Percentiles rank a stretch among this genome's conserved stretches.
phyloP scores from a whole-genome alignment of 805 yeast genomes.

The Saccharomycopsis capsularis region DNA sequence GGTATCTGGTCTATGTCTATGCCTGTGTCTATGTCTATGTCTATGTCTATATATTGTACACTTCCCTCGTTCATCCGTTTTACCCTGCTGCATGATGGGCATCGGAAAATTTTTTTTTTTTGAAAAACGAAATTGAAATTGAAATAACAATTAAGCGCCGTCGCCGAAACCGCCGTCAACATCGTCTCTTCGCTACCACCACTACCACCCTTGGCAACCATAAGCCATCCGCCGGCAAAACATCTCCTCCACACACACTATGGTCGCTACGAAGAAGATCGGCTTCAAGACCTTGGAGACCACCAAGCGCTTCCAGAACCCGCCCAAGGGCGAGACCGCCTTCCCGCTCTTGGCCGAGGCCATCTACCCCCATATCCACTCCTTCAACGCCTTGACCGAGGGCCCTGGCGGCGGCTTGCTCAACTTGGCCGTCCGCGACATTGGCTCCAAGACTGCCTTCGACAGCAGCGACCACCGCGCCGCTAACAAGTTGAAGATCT shows the following conservation, averaged over 20 bases:
- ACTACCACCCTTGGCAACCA: background rate
- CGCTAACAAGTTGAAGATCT: slow-evolving; percentile 78
- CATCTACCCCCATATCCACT: slow-evolving; percentile 90
- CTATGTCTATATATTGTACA: too few species aligned
- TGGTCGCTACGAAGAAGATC: background rate
- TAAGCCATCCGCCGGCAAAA: too few species aligned
- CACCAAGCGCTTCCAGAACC: slow-evolving; percentile 76
- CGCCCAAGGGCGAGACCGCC: slow-evolving; percentile 80
- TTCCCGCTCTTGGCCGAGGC: slow-evolving; percentile 83
- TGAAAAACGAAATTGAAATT: too few species aligned
- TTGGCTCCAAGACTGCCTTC: slow-evolving; percentile 78
- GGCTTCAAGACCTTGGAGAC: slow-evolving; percentile 71
- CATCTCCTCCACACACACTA: too few species aligned
- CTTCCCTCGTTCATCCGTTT: too few species aligned
- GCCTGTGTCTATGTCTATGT: too few species aligned
- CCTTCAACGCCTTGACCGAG: slow-evolving; percentile 90
- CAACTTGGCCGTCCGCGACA: slow-evolving; percentile 79
- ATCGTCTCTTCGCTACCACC: background rate
- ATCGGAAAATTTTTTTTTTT: too few species aligned
- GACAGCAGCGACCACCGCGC: slow-evolving; percentile 68
- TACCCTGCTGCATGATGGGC: too few species aligned
- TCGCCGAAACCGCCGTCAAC: too few species aligned
- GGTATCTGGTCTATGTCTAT: too few species aligned
- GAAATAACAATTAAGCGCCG: too few species aligned
- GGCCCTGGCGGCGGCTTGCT: slow-evolving; percentile 82